Percentiles rank a stretch among this genome's conserved stretches.
phyloP scores from a whole-genome alignment of 176 grass and related monocot species.

The Zea luxurians region DNA sequence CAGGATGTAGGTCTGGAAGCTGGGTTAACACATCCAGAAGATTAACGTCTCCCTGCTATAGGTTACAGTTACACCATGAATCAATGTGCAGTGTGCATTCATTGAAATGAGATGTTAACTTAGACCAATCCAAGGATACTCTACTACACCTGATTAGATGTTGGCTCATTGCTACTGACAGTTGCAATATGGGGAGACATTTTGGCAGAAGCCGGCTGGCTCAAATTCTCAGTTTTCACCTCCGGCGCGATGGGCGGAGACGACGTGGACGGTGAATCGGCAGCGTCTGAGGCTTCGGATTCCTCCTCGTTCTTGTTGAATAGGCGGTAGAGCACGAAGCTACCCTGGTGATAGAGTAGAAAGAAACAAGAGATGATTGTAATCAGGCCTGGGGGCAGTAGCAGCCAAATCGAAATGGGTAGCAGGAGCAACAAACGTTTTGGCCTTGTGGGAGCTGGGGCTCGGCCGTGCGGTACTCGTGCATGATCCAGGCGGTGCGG shows the following conservation, averaged over 20 bases:
- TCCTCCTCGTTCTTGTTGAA: constrained; percentile 62
- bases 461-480: constrained; percentile 68
- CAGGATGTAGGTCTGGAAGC: constrained; percentile 31
- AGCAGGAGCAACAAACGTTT: constrained; percentile 27
- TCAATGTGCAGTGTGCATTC: neutral
- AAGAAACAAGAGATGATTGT: neutral
- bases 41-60: constrained; percentile 25
- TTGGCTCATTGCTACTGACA: neutral
- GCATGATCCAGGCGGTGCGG: constrained; percentile 67
- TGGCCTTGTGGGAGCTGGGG: constrained; percentile 36
- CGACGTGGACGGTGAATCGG: constrained; percentile 24
- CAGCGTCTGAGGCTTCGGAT: constrained; percentile 28
- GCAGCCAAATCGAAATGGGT: neutral
- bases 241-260: neutral
- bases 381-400: neutral
- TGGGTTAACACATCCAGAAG: constrained; percentile 32
- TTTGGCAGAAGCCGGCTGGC: neutral
- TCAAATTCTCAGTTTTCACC: constrained; percentile 14
- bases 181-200: neutral
- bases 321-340: constrained; percentile 66
- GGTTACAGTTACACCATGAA: neutral
- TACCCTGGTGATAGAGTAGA: constrained; percentile 38
- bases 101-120: neutral
- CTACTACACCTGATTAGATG: neutral
- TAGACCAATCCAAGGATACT: neutral